These are phyloP conservation scores for Sclerotinia borealis DNA, from an alignment of 2,329 filamentous ascomycete species.

Conservation along the genomic window DNA sequence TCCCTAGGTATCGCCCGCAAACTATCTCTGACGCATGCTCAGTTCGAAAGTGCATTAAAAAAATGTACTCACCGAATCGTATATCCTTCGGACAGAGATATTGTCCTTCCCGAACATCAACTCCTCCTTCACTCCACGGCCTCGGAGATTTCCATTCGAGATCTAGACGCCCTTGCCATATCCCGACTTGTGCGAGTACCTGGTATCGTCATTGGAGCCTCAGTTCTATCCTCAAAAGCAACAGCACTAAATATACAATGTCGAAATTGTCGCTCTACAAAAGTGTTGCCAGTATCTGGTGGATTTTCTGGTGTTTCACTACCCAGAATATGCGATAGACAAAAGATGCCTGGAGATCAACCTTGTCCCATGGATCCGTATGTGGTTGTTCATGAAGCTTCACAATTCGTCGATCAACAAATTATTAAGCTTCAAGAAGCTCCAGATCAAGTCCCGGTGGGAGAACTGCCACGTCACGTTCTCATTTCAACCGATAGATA, in stretches of 20 bases:
- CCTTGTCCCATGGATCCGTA: slow-evolving; percentile 92
- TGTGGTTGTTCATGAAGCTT: slow-evolving; percentile 91
- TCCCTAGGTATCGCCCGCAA: too few species aligned
- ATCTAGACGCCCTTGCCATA: slow-evolving; percentile 87
- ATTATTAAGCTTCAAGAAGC: slow-evolving; percentile 97
- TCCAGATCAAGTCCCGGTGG: slow-evolving; percentile 93
- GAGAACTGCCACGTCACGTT: slow-evolving; percentile 90
- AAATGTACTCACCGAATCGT: slow-evolving; percentile 92
- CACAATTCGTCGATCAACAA: slow-evolving; percentile 93
- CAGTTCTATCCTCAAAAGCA: slow-evolving; percentile 93
- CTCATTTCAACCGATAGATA: slow-evolving; percentile 95
- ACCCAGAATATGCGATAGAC: slow-evolving; percentile 68
- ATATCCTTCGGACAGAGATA: slow-evolving; percentile 64
- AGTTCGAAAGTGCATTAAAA: slow-evolving; percentile 89
- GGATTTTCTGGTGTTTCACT: slow-evolving; percentile 85
- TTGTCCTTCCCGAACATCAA: slow-evolving; percentile 80
- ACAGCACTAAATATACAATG: slow-evolving; percentile 83
- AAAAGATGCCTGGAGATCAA: slow-evolving; percentile 60
- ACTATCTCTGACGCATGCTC: background rate
- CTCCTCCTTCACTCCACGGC: slow-evolving; percentile 90
- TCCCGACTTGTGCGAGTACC: slow-evolving; percentile 93
- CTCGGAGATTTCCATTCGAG: slow-evolving; percentile 85
- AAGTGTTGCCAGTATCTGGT: slow-evolving; percentile 66
- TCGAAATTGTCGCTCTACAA: slow-evolving; percentile 70
- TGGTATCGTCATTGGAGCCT: slow-evolving; percentile 95